A percentile compares a stretch with the other conserved stretches of the same genome.
Evolutionary conservation across 2,329 filamentous ascomycete genomes (phyloP).

Genomic region (Boeremia exigua): DNA sequence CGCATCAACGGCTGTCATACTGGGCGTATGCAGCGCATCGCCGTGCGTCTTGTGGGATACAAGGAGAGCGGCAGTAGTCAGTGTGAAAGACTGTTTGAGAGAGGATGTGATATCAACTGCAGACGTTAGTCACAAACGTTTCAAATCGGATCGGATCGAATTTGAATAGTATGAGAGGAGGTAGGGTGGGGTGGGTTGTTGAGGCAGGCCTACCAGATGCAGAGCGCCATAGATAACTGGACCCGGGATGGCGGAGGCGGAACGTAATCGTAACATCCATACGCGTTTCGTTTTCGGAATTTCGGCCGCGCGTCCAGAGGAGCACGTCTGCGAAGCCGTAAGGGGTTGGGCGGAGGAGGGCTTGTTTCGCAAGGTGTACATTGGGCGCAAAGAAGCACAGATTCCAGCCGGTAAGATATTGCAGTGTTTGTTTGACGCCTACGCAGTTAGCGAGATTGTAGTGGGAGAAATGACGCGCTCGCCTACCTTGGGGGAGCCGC

Average conservation of each 20-base stretch:
- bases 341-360: constrained; percentile 2
- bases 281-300: neutral
- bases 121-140: neutral
- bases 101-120: constrained; percentile 1
- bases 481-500: neutral
- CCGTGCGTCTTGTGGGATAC: constrained; percentile 3
- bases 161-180: too few species aligned
- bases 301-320: constrained; percentile 15
- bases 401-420: constrained; percentile 18
- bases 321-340: constrained; percentile 17
- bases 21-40: neutral
- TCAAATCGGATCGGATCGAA: too few species aligned
- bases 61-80: neutral
- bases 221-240: constrained; percentile 11
- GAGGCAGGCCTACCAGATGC: constrained; percentile 6
- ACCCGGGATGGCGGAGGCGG: neutral
- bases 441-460: neutral
- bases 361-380: neutral
- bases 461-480: neutral
- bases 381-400: constrained; percentile 11
- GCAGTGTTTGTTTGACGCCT: neutral
- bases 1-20: constrained; percentile 1
- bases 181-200: too few species aligned
- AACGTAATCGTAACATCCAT: constrained; percentile 7
- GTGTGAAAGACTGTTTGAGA: neutral